Percentiles rank a stretch among this genome's conserved stretches.
These are phyloP conservation scores for Capsicum pubescens DNA, from an alignment of 257 asterid genomes.

Conservation along the genomic window DNA sequence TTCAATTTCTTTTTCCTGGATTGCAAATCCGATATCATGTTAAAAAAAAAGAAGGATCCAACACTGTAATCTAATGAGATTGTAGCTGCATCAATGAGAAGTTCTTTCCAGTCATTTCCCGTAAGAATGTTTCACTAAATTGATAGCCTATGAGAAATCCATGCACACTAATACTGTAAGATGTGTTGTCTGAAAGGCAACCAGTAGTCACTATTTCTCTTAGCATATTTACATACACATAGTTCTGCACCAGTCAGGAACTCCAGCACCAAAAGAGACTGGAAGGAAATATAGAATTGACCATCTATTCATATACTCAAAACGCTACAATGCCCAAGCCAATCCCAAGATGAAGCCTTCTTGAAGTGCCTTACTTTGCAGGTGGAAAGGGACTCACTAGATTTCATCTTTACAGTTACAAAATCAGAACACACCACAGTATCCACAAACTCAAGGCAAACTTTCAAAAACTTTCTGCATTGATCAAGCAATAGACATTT, in stretches of 20 bases:
- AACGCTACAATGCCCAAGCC: not conserved
- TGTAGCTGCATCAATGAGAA: not conserved
- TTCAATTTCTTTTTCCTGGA: not conserved
- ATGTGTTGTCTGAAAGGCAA: no score
- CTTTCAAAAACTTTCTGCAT: not conserved
- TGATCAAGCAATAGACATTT: not conserved
- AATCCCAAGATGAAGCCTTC: not conserved
- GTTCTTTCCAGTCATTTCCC: not conserved
- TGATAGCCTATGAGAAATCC: no score
- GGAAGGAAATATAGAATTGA: not conserved
- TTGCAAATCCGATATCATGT: not conserved
- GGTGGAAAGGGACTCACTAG: not conserved
- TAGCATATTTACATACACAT: not conserved
- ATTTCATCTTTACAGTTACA: not conserved
- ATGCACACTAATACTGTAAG: no score
- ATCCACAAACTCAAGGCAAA: not conserved
- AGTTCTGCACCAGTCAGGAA: not conserved
- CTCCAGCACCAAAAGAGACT: not conserved
- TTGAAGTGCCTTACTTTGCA: conserved; percentile 18
- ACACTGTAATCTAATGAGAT: no score
- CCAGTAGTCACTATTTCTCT: no score
- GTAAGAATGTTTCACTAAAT: not conserved
- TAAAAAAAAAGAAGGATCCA: not conserved
- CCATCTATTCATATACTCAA: not conserved
- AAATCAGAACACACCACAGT: not conserved